Evolutionary conservation across 2,329 filamentous ascomycete genomes (phyloP).

Genomic region (Juglanconis oblonga): DNA sequence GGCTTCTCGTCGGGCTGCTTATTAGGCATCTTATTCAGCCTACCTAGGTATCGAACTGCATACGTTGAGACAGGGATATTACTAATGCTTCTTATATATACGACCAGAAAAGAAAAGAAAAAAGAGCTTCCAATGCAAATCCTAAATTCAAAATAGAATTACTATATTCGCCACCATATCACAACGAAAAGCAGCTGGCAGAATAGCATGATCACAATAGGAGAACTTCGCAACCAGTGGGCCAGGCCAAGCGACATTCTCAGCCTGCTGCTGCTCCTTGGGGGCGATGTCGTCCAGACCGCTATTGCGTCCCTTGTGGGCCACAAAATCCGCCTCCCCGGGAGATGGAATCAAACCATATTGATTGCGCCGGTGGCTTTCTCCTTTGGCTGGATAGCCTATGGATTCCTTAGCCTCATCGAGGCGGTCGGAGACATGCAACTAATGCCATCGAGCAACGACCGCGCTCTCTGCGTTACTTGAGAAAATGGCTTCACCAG

Average conservation of each 20-base stretch:
- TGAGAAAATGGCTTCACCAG: not conserved
- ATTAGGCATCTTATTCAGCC: too few relatives aligned
- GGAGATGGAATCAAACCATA: not conserved
- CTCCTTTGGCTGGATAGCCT: constrained; percentile 8
- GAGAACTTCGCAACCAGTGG: too few relatives aligned
- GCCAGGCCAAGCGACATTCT: constrained; percentile 2
- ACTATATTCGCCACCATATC: too few relatives aligned
- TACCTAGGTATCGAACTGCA: too few relatives aligned
- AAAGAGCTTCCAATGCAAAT: too few relatives aligned
- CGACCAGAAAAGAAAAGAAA: too few relatives aligned
- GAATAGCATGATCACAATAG: too few relatives aligned
- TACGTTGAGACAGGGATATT: too few relatives aligned
- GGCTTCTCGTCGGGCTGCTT: too few relatives aligned
- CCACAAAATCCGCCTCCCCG: not conserved
- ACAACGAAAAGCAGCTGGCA: too few relatives aligned
- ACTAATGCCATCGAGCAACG: not conserved
- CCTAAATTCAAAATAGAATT: too few relatives aligned
- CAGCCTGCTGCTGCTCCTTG: constrained; percentile 1
- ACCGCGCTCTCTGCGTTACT: not conserved
- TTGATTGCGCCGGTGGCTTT: constrained; percentile 3
- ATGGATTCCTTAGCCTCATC: not conserved
- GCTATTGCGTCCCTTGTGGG: constrained; percentile 2
- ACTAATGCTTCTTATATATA: too few relatives aligned
- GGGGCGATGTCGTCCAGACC: constrained; percentile 4
- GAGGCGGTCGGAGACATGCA: not conserved